phyloP scores from a whole-genome alignment of 371 early-diverging fungal species.

The Mortierella sp. region DNA sequence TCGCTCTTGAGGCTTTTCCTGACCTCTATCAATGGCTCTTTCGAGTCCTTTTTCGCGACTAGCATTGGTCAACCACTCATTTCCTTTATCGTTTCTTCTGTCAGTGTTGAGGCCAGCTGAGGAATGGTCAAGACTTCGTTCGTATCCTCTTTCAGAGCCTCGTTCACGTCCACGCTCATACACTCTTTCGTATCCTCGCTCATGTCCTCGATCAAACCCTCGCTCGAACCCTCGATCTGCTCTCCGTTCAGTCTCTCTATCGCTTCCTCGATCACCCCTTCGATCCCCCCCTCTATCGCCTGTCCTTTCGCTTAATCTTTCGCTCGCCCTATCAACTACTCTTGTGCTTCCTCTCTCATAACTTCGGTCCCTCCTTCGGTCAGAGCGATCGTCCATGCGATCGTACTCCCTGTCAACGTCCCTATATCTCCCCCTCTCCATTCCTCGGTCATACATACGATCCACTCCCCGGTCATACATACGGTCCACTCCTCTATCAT shows the following conservation, averaged over 20 bases:
- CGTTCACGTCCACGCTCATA: constrained; percentile 11
- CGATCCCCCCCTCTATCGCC: constrained; percentile 8
- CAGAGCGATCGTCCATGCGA: not conserved
- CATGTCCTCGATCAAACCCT: constrained; percentile 19
- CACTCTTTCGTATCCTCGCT: constrained; percentile 7
- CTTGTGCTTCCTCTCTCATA: constrained; percentile 7
- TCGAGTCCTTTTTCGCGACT: constrained; percentile 13
- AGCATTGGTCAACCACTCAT: not conserved
- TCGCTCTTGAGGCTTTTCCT: not conserved
- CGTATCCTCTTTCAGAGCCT: not conserved
- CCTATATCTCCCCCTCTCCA: constrained; percentile 11
- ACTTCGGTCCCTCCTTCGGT: constrained; percentile 5
- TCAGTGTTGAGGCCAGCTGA: not conserved
- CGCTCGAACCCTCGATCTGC: constrained; percentile 14
- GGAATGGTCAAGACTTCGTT: constrained; percentile 1
- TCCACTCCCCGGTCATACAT: constrained; percentile 15
- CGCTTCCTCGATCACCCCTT: constrained; percentile 5
- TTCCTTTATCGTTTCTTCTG: not conserved
- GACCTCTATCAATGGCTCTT: not conserved
- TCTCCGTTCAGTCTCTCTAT: constrained; percentile 12
- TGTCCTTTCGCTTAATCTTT: constrained; percentile 3
- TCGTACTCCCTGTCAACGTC: constrained; percentile 9
- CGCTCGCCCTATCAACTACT: not conserved
- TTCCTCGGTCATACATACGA: constrained; percentile 15
- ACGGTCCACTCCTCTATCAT: constrained; percentile 11